Evolutionary conservation across 345 rosid species (phyloP).

Genomic region (Ceriops zippeliana): DNA sequence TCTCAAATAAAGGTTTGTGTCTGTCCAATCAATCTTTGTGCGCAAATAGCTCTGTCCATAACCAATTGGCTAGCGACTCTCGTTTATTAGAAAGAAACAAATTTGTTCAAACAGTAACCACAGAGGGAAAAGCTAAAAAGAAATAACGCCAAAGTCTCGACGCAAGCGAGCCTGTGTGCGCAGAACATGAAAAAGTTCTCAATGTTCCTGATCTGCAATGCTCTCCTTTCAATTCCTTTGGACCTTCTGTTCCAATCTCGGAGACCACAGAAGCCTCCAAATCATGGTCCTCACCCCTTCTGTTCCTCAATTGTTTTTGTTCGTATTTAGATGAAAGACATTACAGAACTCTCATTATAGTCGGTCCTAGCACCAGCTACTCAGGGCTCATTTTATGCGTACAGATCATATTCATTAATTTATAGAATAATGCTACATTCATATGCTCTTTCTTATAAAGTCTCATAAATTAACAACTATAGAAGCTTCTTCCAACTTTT

Average conservation of each 20-base stretch:
- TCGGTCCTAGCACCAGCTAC: conserved; percentile 47
- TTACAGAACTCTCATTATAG: conserved; percentile 22
- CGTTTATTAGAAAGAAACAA: background rate
- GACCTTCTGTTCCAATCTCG: background rate
- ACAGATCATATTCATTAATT: conserved; percentile 14
- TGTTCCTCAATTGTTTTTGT: conserved; percentile 85
- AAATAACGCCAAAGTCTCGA: background rate
- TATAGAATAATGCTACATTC: conserved; percentile 1
- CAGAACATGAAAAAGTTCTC: conserved; percentile 9
- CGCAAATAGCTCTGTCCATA: background rate
- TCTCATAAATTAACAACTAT: background rate
- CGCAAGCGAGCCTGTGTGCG: conserved; percentile 1
- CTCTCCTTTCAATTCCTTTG: conserved; percentile 5
- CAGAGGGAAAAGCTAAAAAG: background rate
- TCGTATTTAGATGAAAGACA: conserved; percentile 29
- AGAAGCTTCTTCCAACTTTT: conserved; percentile 40
- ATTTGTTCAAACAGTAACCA: background rate
- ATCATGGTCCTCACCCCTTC: conserved; percentile 20
- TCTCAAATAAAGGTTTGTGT: background rate
- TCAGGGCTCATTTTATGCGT: conserved; percentile 53
- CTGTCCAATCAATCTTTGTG: background rate
- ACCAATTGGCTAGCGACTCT: background rate
- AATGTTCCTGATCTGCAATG: background rate
- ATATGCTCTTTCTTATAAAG: conserved; percentile 5
- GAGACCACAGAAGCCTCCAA: conserved; percentile 13